Base-by-base conservation (phyloP, 2,329 filamentous ascomycete genomes). In the Penicillium thymicola region DNA sequence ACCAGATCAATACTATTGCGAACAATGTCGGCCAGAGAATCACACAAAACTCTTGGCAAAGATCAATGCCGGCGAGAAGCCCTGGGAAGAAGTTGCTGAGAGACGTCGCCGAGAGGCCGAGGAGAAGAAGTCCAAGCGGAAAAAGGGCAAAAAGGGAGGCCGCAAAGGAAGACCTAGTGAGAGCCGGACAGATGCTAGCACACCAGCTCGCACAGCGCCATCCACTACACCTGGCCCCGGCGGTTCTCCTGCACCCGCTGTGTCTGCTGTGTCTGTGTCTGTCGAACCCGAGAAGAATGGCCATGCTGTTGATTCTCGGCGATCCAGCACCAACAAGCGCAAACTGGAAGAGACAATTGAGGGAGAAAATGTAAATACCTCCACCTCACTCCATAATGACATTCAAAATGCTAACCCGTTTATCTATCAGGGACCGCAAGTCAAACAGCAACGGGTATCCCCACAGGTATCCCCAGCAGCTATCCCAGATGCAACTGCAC, bases 1-100 rank as follows among this genome's bases (percentile, higher is more conserved):
- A 54, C 88, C 89, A 30, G 89, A 89, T 59, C 82, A 89, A 74
- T 99, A 99, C 78, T 95, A 89, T 75, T 99, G 94, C 76, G 94
- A 99, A 75, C 80, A 88, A 75, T 97, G 94, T 78, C 83, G 84
- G 51, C 94, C 94, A 0, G 83, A 91, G 54, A 86, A 92, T 60
- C 94, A 99, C 76, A 86, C 85, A 64, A 86, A 88, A 59, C 84
- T 97, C 3, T 77, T 99, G 4, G 87, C 87, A 11, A 90, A 88
- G 55, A 88, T 97, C 55, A 84, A 81, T 21, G 84, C 83, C 41
- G 94, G 93, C 5, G 90, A 96, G 76, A 89, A 87, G 74, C 89
- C 91, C 0, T 97, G 94, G 94, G 88, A 92, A 70, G 84, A 83
- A 51, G 79, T 85, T 37, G 84, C 86, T 14, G 83, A 82, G 65